Base-by-base conservation (phyloP, 2,329 filamentous ascomycete genomes). In the Fusarium verrucosum region DNA sequence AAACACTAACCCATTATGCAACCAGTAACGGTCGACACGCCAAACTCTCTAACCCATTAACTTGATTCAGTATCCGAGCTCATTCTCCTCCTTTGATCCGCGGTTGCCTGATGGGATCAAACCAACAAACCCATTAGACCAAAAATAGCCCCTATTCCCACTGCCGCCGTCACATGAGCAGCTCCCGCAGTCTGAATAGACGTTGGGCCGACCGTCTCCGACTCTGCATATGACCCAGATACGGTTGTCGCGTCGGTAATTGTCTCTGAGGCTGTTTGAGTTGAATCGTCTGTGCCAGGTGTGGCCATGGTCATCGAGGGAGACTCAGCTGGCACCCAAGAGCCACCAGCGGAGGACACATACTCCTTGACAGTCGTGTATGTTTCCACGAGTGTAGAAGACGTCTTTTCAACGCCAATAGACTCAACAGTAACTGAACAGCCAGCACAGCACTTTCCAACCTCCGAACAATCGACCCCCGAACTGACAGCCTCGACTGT, bases 41-140 rank as follows among this genome's bases (percentile, higher is more conserved):
- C 61, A 50, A 50, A 44, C 32, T n/a, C 35, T 57, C 26, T 54
- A 41, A 37, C 37, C 28, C 41, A 47, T 54, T 46, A 40, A 33
- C 50, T 58, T 47, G 54, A 50, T 60, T 60, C 46, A 62, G 53
- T 45, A 7, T 54, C 35, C 55, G 20, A 37, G 23, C 20, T 30
- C 26, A 10, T 23, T 52, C 22, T 23, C 23, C 35, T 54, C 36
- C 45, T 7, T 10, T 47, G 14, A n/a, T 46, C 35, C 51, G 17
- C 17, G 40, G 20, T 41, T 44, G 13, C 42, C 30, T 30, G 22
- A 45, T n/a, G 33, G 11, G 44, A 42, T 70, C 46, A 72, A 49
- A 42, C 66, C 50, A 70, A 61, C n/a, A 71, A 45, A 26, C 57
- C 64, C 58, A 72, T 59, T 28, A 72, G 32, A 38, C 69, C 70